Evolutionary conservation across 768 basidiomycete species (phyloP).

Genomic region (Cyathus striatus): DNA sequence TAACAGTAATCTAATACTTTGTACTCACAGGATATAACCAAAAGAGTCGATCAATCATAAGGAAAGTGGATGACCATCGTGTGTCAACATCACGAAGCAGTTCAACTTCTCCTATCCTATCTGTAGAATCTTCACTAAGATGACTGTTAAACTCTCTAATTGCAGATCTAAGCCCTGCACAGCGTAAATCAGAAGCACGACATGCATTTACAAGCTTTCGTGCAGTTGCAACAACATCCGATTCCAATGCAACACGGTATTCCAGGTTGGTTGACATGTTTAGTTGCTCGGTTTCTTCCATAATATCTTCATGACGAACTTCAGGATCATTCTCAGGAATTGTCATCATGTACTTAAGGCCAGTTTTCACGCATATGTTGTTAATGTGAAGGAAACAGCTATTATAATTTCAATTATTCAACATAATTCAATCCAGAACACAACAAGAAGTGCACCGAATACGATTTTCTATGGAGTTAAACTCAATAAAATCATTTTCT

Average conservation of each 20-base stretch:
- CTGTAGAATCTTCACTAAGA: neutral
- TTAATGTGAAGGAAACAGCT: neutral
- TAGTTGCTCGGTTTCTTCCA: neutral
- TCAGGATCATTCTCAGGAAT: neutral
- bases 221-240: conserved; percentile 16
- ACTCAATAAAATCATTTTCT: conserved; percentile 2
- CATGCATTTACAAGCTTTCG: conserved; percentile 22
- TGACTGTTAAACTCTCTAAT: conserved; percentile 11
- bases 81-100: conserved; percentile 26
- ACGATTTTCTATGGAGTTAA: neutral
- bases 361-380: neutral
- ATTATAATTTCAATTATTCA: neutral
- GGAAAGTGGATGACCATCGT: conserved; percentile 27
- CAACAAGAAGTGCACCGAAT: neutral
- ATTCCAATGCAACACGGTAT: conserved; percentile 15
- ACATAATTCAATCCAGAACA: neutral
- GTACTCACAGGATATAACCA: conserved; percentile 22
- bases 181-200: conserved; percentile 23
- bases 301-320: neutral
- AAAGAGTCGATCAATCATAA: conserved; percentile 27
- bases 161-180: conserved; percentile 14
- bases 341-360: neutral
- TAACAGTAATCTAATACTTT: neutral
- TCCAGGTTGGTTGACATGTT: neutral
- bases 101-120: conserved; percentile 11